Evolutionary conservation across 441 rosid species (phyloP), one percentile per base, ranked within the genome.

Genomic region (Pelargonium exstipulatum): DNA sequence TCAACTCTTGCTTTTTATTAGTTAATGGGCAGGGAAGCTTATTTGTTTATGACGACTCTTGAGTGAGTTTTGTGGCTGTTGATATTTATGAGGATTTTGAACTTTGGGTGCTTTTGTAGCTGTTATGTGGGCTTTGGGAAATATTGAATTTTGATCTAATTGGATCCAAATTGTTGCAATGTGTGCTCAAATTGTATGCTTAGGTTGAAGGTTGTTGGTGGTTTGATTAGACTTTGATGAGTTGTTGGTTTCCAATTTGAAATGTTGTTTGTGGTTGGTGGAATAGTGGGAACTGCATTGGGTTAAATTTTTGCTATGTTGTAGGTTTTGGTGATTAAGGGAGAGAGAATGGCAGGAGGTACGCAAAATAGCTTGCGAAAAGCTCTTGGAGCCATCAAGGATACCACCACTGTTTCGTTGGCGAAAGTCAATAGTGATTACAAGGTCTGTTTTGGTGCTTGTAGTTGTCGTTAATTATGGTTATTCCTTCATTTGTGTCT

Each of bases 351-450:
- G 99, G 83, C 99, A 24, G 89, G 97, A 12, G 95, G 95, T 57
- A 85, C 91, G 17, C 95, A 88, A 78, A 93, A 88, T 43, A 87
- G 95, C 85, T 81, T 95, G 67, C 84, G 99, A 77, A 95, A 90
- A 83, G 96, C 95, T 57, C 86, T 91, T 10, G 99, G 99, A 71
- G 96, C 97, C 73, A 78, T 95, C 74, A 95, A 95, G 83, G 99
- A 95, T 73, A 82, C 95, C 55, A 95, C 99, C 71, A 91, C 97
- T 26, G 97, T 95, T 81, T 88, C 96, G 57, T 85, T 95, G 86
- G 99, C 97, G 58, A 95, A 91, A 80, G 97, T 95, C 78, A 91
- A 91, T 71, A 95, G 99, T 65, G 97, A 86, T 71, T 91, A 90
- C 71, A 95, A 95, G 99, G 97, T 86, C 22, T 53, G 24, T 69